Evolutionary conservation across 164 flowering plant species (phyloP).

Genomic region (Chimonanthus salicifolius): DNA sequence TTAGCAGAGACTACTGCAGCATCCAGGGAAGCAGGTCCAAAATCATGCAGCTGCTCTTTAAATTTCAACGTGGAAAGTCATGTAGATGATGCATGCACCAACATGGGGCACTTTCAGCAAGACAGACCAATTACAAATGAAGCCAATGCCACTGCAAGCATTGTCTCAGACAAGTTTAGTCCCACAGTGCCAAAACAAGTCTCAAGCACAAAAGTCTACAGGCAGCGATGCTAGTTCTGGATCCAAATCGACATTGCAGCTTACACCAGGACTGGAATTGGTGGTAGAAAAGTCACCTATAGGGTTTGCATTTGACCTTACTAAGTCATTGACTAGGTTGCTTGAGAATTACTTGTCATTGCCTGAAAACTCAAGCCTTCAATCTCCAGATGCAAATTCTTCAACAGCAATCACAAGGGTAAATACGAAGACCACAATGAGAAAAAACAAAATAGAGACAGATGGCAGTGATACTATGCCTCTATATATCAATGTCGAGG

Average conservation of each 20-base stretch:
- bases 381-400: neutral
- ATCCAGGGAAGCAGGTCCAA: slow-evolving; percentile 9
- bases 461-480: neutral
- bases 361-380: slow-evolving; percentile 16
- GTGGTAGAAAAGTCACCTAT: neutral
- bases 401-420: slow-evolving; percentile 1
- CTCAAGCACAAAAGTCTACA: slow-evolving; percentile 4
- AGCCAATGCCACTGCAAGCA: neutral
- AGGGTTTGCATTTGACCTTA: slow-evolving; percentile 8
- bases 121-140: neutral
- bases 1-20: neutral
- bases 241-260: slow-evolving; percentile 7
- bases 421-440: neutral
- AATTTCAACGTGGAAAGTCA: slow-evolving; percentile 42
- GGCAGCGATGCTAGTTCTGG: neutral
- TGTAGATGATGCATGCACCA: slow-evolving; percentile 8
- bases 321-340: neutral
- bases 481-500: slow-evolving; percentile 2
- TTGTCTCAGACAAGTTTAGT: neutral
- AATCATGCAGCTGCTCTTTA: slow-evolving; percentile 47
- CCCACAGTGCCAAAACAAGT: neutral
- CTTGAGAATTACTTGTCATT: slow-evolving; percentile 12
- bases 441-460: slow-evolving; percentile 1
- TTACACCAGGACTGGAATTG: slow-evolving; percentile 11
- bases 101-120: neutral